Percentiles rank a stretch among this genome's conserved stretches.
Conservation (phyloP, 2,329 filamentous ascomycete species). For the Elsinoe perseae region DNA sequence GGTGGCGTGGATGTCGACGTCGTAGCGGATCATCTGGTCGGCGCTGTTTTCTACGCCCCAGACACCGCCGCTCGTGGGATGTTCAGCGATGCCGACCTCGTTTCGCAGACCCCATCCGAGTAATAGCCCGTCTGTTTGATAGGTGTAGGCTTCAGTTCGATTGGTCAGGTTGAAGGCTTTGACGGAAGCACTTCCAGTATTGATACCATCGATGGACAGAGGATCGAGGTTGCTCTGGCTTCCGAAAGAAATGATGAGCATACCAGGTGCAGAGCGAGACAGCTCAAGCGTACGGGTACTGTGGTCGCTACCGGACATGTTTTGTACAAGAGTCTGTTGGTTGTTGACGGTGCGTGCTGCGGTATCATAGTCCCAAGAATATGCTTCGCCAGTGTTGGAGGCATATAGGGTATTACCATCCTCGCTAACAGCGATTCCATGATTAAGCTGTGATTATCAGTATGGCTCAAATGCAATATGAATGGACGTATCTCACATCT, state of each 20-base stretch:
- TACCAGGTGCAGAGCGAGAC: conserved; percentile 46
- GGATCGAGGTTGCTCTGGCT: conserved; percentile 56
- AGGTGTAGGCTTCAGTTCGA: conserved; percentile 33
- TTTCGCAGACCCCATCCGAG: conserved; percentile 65
- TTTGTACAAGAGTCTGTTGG: conserved; percentile 46
- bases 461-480: neutral
- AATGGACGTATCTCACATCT: neutral
- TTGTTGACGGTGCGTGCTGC: conserved; percentile 43
- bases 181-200: conserved; percentile 58
- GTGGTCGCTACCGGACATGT: conserved; percentile 56
- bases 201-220: conserved; percentile 39
- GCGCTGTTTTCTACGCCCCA: conserved; percentile 62
- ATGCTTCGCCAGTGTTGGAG: conserved; percentile 53
- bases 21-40: conserved; percentile 47
- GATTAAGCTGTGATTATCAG: conserved; percentile 34
- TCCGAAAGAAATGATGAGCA: conserved; percentile 59
- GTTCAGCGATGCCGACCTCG: conserved; percentile 61
- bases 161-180: conserved; percentile 52
- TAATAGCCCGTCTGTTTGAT: conserved; percentile 44
- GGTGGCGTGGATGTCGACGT: conserved; percentile 55
- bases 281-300: conserved; percentile 60
- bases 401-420: conserved; percentile 46
- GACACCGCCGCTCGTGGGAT: conserved; percentile 45
- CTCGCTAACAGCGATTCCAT: conserved; percentile 42
- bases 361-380: conserved; percentile 57